Evolutionary conservation across 2,329 filamentous ascomycete genomes (phyloP).

Genomic region (Calonectria pauciramosa): DNA sequence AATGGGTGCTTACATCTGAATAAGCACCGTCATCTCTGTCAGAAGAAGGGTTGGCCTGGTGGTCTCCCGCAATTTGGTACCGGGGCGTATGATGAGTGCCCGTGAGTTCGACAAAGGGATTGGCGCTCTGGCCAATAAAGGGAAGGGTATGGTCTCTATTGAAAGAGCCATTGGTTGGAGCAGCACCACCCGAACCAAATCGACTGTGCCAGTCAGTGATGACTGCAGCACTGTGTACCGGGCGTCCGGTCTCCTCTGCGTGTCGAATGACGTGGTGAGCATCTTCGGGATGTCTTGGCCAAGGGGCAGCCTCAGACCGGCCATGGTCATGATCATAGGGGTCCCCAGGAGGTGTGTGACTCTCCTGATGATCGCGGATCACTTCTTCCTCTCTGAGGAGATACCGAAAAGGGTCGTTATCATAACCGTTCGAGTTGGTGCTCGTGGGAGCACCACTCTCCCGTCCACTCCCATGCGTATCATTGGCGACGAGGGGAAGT

Average conservation of each 20-base stretch:
- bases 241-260: background rate
- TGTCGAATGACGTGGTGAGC: background rate
- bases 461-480: background rate
- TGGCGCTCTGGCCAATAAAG: background rate
- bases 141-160: background rate
- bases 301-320: background rate
- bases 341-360: background rate
- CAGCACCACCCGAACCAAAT: background rate
- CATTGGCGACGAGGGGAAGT: background rate
- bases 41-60: background rate
- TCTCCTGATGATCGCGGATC: background rate
- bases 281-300: background rate
- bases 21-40: background rate
- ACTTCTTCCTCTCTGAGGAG: background rate
- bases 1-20: background rate
- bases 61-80: background rate
- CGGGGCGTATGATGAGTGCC: background rate
- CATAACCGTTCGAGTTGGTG: background rate
- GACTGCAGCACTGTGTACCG: background rate
- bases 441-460: background rate
- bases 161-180: background rate
- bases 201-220: background rate
- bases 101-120: background rate
- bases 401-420: background rate
- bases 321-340: background rate